Evolutionary conservation across 23 red algal genomes (phyloP).

Genomic region (Agarophyton chilense): DNA sequence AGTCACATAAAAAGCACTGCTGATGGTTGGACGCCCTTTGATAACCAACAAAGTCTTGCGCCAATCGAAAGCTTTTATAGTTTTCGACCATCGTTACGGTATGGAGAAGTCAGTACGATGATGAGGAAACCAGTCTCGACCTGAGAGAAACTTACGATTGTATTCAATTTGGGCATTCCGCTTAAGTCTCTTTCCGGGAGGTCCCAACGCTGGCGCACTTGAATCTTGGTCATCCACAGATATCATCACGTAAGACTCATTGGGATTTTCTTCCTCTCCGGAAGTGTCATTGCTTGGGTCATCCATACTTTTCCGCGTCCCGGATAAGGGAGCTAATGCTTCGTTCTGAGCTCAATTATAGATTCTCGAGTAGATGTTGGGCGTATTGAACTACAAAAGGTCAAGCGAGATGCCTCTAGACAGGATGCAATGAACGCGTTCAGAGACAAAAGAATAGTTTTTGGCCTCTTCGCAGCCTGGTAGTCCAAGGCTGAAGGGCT

Average conservation of each 20-base stretch:
- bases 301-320: neutral
- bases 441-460: too few relatives aligned
- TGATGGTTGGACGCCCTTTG: constrained; percentile 29
- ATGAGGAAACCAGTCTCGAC: neutral
- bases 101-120: neutral
- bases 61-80: constrained; percentile 36
- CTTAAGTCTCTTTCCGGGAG: constrained; percentile 10
- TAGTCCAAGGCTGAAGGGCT: too few relatives aligned
- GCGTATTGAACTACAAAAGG: too few relatives aligned
- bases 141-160: constrained; percentile 18
- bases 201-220: neutral
- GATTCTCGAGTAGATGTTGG: too few relatives aligned
- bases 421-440: too few relatives aligned
- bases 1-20: constrained; percentile 9
- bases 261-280: neutral
- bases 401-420: too few relatives aligned
- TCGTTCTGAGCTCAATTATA: too few relatives aligned
- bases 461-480: too few relatives aligned
- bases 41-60: constrained; percentile 19
- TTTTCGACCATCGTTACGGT: neutral
- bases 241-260: neutral
- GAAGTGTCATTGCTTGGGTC: neutral
- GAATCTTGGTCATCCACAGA: neutral
- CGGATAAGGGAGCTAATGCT: neutral
- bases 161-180: constrained; percentile 36